A percentile compares a stretch with the other conserved stretches of the same genome.
Conservation (phyloP, 805 yeast species). For the Ogataea parapolymorpha region DNA sequence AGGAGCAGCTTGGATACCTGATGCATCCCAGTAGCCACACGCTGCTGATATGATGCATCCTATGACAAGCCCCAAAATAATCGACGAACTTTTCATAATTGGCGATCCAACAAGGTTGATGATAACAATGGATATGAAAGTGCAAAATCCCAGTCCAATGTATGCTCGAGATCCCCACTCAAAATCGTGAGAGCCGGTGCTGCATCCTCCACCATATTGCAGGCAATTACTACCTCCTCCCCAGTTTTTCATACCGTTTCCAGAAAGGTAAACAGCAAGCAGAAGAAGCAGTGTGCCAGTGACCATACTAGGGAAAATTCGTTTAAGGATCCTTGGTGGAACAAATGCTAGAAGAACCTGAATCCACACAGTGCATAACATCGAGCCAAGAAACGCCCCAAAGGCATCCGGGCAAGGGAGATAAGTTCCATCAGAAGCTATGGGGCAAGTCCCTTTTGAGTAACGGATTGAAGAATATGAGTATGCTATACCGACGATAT, state of each 20-base stretch:
- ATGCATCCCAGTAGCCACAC: constrained; percentile 65
- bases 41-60: constrained; percentile 88
- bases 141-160: constrained; percentile 75
- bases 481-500: constrained; percentile 68
- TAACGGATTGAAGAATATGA: constrained; percentile 70
- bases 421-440: constrained; percentile 52
- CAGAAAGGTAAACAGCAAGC: constrained; percentile 62
- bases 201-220: constrained; percentile 38
- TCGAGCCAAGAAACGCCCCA: constrained; percentile 70
- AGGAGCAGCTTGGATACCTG: constrained; percentile 59
- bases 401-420: constrained; percentile 78
- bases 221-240: constrained; percentile 74
- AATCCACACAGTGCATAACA: constrained; percentile 61
- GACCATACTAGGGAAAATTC: constrained; percentile 72
- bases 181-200: constrained; percentile 43
- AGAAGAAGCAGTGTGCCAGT: constrained; percentile 83
- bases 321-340: constrained; percentile 62
- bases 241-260: constrained; percentile 71
- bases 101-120: constrained; percentile 81
- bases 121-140: constrained; percentile 59
- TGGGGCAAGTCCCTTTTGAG: constrained; percentile 54
- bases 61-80: constrained; percentile 66
- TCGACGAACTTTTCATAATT: constrained; percentile 81
- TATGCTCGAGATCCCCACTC: constrained; percentile 75
- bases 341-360: constrained; percentile 64